Percentiles rank a stretch among this genome's conserved stretches.
Evolutionary conservation across 371 early-diverging fungal genomes (phyloP).

Genomic region (Conidiobolus incongruus): DNA sequence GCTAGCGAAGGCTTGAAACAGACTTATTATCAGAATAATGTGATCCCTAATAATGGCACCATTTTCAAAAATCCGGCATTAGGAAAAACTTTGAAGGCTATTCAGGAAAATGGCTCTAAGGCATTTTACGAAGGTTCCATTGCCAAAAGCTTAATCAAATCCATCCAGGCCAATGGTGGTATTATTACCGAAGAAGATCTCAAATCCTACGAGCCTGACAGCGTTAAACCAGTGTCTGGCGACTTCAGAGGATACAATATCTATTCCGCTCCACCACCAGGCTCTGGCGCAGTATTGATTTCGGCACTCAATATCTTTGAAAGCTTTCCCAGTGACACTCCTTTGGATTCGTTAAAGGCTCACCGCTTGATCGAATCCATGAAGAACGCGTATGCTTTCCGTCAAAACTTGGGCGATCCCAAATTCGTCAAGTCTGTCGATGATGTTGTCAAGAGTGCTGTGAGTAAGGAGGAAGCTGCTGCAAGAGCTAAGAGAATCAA

Average conservation of each 20-base stretch:
- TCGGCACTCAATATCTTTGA: slow-evolving; percentile 74
- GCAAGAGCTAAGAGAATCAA: too few species aligned
- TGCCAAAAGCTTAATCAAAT: slow-evolving; percentile 44
- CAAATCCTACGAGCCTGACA: slow-evolving; percentile 30
- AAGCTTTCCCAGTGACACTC: slow-evolving; percentile 15
- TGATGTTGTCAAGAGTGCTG: too few species aligned
- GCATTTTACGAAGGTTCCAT: slow-evolving; percentile 80
- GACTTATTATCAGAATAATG: slow-evolving; percentile 44
- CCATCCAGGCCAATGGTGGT: slow-evolving; percentile 47
- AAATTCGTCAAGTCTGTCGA: slow-evolving; percentile 26
- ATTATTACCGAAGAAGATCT: slow-evolving; percentile 68
- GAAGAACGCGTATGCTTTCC: slow-evolving; percentile 73
- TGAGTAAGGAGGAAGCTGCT: too few species aligned
- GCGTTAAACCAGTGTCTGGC: slow-evolving; percentile 32
- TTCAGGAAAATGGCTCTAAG: slow-evolving; percentile 57
- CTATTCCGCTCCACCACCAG: slow-evolving; percentile 41
- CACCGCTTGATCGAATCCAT: slow-evolving; percentile 78
- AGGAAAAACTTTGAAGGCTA: slow-evolving; percentile 54
- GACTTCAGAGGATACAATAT: slow-evolving; percentile 43
- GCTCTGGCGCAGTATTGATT: slow-evolving; percentile 64
- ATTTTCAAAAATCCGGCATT: slow-evolving; percentile 39
- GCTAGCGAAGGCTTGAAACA: slow-evolving; percentile 49
- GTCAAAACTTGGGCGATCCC: slow-evolving; percentile 69
- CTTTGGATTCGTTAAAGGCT: slow-evolving; percentile 25
- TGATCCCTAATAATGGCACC: slow-evolving; percentile 44